Evolutionary conservation across 441 rosid species (phyloP).

Genomic region (Viola pubescens): DNA sequence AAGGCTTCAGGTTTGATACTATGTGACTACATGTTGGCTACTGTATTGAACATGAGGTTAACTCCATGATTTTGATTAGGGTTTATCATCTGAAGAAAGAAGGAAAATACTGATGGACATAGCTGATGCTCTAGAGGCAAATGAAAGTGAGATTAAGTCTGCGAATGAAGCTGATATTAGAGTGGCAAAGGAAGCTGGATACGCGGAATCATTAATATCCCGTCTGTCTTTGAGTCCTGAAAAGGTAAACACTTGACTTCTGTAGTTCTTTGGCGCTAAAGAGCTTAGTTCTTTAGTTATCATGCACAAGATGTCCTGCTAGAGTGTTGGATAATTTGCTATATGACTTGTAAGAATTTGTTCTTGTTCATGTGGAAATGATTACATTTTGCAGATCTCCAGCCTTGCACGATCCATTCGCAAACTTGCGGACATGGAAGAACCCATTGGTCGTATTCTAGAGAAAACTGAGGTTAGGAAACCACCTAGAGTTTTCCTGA

Average conservation of each 20-base stretch:
- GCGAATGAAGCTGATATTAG: conserved; percentile 69
- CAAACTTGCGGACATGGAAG: conserved; percentile 48
- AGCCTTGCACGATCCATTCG: conserved; percentile 42
- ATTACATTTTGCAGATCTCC: conserved; percentile 28
- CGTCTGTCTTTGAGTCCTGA: conserved; percentile 65
- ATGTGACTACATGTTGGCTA: too few relatives aligned
- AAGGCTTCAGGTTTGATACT: conserved; percentile 59
- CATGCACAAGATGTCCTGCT: too few relatives aligned
- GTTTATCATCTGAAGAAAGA: conserved; percentile 58
- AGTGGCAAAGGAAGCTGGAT: conserved; percentile 59
- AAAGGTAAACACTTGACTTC: conserved; percentile 38
- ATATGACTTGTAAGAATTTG: not conserved
- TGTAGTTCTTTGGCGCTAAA: not conserved
- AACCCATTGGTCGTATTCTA: conserved; percentile 42
- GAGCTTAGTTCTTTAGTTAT: too few relatives aligned
- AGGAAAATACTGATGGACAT: conserved; percentile 50
- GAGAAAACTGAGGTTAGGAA: conserved; percentile 44
- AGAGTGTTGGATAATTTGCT: not conserved
- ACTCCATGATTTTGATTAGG: conserved; percentile 36
- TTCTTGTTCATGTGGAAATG: not conserved
- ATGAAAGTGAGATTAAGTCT: conserved; percentile 38
- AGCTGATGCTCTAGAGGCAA: conserved; percentile 67
- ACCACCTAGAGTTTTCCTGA: not conserved
- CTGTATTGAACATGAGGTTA: not conserved
- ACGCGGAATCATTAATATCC: conserved; percentile 54